Conservation (phyloP, 1,284 basidiomycete species). For the Omphalotus olearius region DNA sequence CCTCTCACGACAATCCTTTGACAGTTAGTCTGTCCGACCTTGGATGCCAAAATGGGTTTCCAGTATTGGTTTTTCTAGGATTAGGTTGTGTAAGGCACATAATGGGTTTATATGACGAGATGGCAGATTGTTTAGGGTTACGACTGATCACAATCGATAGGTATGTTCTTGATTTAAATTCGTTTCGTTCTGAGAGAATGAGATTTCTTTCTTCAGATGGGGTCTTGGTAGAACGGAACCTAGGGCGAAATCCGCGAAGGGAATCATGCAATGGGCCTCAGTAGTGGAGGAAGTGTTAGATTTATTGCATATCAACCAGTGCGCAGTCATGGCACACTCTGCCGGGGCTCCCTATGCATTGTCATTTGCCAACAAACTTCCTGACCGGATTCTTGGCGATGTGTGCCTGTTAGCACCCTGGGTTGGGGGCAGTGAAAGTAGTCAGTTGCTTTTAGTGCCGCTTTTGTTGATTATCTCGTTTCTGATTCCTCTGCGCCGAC, state of each 20-base stretch:
- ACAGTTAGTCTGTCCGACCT: constrained; percentile 93
- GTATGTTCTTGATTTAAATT: constrained; percentile 31
- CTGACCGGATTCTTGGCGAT: constrained; percentile 77
- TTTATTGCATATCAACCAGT: constrained; percentile 71
- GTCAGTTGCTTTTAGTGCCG: constrained; percentile 41
- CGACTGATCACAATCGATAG: constrained; percentile 93
- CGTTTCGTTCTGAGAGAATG: background rate
- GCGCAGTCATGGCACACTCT: constrained; percentile 93
- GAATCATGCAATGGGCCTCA: constrained; percentile 87
- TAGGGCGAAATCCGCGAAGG: constrained; percentile 64
- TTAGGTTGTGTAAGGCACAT: constrained; percentile 93
- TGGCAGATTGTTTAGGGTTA: constrained; percentile 84
- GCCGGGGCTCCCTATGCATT: constrained; percentile 95
- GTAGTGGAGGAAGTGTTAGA: constrained; percentile 90
- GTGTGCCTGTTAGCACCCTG: constrained; percentile 94
- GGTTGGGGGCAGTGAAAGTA: constrained; percentile 86
- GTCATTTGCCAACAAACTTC: constrained; percentile 75
- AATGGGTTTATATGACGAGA: constrained; percentile 93
- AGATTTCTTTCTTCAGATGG: constrained; percentile 54
- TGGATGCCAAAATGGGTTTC: constrained; percentile 77
- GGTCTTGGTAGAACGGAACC: constrained; percentile 87
- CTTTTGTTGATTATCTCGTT: background rate
- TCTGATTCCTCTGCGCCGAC: constrained; percentile 15
- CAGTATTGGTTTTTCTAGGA: constrained; percentile 89
- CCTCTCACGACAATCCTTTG: constrained; percentile 65